Evolutionary conservation across 208 protist species (phyloP).

Genomic region (Acanthamoeba pearcei): DNA sequence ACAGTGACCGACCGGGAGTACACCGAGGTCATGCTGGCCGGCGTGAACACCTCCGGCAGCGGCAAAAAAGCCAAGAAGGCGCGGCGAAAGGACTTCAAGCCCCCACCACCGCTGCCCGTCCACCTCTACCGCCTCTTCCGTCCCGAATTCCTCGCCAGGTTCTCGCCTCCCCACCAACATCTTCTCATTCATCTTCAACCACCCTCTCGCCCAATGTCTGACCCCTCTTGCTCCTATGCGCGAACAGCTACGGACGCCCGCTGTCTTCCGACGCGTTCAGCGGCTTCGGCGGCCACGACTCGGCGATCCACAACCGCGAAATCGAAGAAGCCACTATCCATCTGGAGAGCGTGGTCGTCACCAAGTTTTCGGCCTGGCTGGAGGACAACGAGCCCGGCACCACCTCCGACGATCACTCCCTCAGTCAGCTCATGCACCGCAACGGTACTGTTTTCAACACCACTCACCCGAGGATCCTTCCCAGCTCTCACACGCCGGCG

Average conservation of each 20-base stretch:
- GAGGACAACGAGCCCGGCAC: slow-evolving; percentile 47
- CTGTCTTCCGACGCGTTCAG: slow-evolving; percentile 59
- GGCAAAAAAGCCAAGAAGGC: slow-evolving; percentile 4
- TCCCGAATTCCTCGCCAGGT: slow-evolving; percentile 63
- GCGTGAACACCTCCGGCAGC: neutral
- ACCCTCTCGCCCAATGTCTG: neutral
- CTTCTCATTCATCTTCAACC: neutral
- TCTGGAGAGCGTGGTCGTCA: slow-evolving; percentile 18
- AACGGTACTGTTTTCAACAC: neutral
- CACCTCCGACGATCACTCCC: slow-evolving; percentile 54
- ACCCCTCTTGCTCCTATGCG: no score
- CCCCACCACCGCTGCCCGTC: slow-evolving; percentile 1
- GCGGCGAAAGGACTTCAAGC: neutral
- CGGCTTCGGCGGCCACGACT: slow-evolving; percentile 40
- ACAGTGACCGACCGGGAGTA: neutral
- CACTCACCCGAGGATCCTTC: neutral
- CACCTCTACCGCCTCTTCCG: slow-evolving; percentile 69
- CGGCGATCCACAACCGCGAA: slow-evolving; percentile 45
- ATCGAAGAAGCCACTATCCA: slow-evolving; percentile 50
- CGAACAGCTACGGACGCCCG: neutral
- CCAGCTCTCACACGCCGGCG: no score
- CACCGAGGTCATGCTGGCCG: neutral
- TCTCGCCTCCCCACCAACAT: no score
- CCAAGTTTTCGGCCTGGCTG: slow-evolving; percentile 36
- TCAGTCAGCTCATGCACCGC: slow-evolving; percentile 63